Conservation (phyloP, 108 stramenopile species). For the Cylindrotheca fusiformis region DNA sequence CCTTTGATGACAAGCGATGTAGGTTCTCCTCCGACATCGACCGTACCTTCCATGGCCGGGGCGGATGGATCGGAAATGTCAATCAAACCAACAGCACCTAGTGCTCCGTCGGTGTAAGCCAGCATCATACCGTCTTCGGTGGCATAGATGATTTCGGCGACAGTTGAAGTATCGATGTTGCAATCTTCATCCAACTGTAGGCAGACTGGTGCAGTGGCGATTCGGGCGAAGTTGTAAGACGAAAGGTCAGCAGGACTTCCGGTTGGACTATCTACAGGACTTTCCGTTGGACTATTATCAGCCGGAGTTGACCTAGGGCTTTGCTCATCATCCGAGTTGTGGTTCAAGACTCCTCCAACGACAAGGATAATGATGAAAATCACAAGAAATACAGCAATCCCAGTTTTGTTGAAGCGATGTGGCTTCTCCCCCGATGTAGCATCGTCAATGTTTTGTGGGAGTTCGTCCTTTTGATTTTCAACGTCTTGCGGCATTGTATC, state of each 20-base stretch:
- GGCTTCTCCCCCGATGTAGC: background rate
- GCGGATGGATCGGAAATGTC: conserved; percentile 52
- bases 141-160: conserved; percentile 40
- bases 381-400: background rate
- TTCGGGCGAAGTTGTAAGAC: conserved; percentile 29
- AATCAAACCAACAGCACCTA: conserved; percentile 43
- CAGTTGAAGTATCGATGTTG: conserved; percentile 37
- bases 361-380: background rate
- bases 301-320: background rate
- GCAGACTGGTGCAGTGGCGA: conserved; percentile 43
- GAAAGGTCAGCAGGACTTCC: background rate
- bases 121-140: conserved; percentile 45
- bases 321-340: background rate
- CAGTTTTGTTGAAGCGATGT: background rate
- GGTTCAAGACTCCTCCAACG: background rate
- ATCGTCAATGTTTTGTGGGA: background rate
- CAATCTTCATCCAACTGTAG: conserved; percentile 33
- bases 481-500: too few species aligned
- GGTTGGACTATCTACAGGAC: background rate
- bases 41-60: conserved; percentile 34
- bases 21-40: conserved; percentile 58
- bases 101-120: conserved; percentile 48
- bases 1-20: conserved; percentile 56
- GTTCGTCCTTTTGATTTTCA: background rate
- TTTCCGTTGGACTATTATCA: background rate